These are phyloP conservation scores for Collybiopsis luxurians DNA, from an alignment of 768 basidiomycete species.

Conservation along the genomic window DNA sequence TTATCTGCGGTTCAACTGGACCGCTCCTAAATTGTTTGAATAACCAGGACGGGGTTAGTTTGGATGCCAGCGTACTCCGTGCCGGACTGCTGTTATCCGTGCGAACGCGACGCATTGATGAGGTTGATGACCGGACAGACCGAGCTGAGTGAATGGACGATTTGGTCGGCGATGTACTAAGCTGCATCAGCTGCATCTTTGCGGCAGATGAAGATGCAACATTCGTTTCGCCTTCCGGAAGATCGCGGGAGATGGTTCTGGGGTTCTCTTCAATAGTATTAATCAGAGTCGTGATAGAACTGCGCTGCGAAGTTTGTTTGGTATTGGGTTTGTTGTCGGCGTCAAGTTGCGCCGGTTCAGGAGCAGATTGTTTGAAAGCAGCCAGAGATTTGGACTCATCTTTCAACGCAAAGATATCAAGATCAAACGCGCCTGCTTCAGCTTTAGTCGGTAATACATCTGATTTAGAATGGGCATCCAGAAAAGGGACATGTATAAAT, in stretches of 20 bases:
- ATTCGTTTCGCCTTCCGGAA: slow-evolving; percentile 34
- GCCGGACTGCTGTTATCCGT: slow-evolving; percentile 11
- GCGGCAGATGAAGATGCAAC: slow-evolving; percentile 21
- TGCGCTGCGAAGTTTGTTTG: slow-evolving; percentile 48
- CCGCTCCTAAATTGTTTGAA: slow-evolving; percentile 72
- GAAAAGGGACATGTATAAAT: slow-evolving; percentile 82
- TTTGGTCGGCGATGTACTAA: slow-evolving; percentile 64
- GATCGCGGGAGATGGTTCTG: slow-evolving; percentile 41
- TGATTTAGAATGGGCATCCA: slow-evolving; percentile 45
- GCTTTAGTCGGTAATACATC: slow-evolving; percentile 36
- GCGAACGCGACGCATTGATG: slow-evolving; percentile 20
- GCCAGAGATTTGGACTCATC: slow-evolving; percentile 18
- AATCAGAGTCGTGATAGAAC: slow-evolving; percentile 47
- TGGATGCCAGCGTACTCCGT: slow-evolving; percentile 48
- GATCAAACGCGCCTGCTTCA: slow-evolving; percentile 74
- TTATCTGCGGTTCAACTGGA: slow-evolving; percentile 61
- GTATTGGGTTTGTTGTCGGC: slow-evolving; percentile 31
- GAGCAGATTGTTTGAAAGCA: background rate
- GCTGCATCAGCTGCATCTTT: slow-evolving; percentile 54
- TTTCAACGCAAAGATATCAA: slow-evolving; percentile 61
- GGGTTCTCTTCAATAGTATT: slow-evolving; percentile 75
- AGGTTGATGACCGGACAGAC: slow-evolving; percentile 48
- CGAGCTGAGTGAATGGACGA: no score
- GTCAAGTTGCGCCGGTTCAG: no score
- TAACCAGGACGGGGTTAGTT: slow-evolving; percentile 74